Base-by-base conservation (phyloP, 2,329 filamentous ascomycete genomes). In the Xylariaceae sp. region DNA sequence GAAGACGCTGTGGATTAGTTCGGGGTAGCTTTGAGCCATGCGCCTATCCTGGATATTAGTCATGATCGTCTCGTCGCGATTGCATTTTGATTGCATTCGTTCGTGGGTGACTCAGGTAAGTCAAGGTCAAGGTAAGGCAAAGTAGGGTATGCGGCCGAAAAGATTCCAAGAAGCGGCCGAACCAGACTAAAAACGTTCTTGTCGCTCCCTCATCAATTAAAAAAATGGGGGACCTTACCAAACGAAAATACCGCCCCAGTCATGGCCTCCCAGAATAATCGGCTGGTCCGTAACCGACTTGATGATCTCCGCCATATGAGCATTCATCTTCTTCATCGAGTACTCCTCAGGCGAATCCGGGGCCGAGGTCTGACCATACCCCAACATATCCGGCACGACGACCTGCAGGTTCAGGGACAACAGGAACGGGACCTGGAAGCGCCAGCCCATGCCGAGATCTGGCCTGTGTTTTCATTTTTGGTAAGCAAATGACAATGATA, bases 211-310 rank as follows among this genome's bases (percentile, higher is more conserved):
- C n/a, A n/a, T n/a, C n/a, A n/a, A 17, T 10, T 23, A 40, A 34
- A 37, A 35, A 23, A 12, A n/a, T 21, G 22, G 22, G 19, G 21
- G 21, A 8, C 44, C 55, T 55, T 29, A 61, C 59, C 88, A 94
- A 43, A 85, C 83, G 22, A 91, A 73, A 3, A 76, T 74, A 57
- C 88, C 90, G 64, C 92, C 92, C 88, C 92, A 96, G 68, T 97
- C 92, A 69, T 96, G 92, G 6, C 90, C 92, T 39, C 90, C 89
- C 12, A 96, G 76, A 45, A 96, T 83, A 59, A 95, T 85, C 45
- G 69, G 69, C 49, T 70, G 42, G 42, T 72, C 67, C 22, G 70
- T 67, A 44, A 73, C 68, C 52, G 83, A 75, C 48, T 69, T 70
- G 6, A 85, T 81, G 20, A 97, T 75, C 50, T 81, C 82, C 19